A percentile compares a stretch with the other conserved stretches of the same genome.
phyloP scores from a whole-genome alignment of 495 filamentous ascomycete species.

The Neurospora africana region DNA sequence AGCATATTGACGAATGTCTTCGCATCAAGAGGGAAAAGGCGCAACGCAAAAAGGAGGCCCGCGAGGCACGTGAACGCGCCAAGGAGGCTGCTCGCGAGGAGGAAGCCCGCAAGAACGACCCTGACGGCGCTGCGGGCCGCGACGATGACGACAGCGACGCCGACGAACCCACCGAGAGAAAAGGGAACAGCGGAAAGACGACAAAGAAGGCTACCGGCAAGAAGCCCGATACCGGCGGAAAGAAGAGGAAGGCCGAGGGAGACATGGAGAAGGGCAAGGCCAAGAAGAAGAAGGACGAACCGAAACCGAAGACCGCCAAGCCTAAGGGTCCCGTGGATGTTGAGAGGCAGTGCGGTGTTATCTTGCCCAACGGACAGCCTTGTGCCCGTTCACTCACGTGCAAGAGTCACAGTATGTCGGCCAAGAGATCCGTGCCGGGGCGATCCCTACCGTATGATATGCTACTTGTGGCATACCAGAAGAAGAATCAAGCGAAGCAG shows the following conservation, averaged over 20 bases:
- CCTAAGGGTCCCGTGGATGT: conserved; percentile 94
- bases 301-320: conserved; percentile 77
- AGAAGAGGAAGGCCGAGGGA: conserved; percentile 87
- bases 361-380: conserved; percentile 67
- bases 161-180: conserved; percentile 29
- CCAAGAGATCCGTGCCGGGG: conserved; percentile 84
- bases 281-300: conserved; percentile 96
- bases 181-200: conserved; percentile 39
- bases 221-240: conserved; percentile 48
- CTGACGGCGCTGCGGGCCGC: conserved; percentile 35
- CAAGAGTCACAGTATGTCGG: conserved; percentile 94
- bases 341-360: conserved; percentile 92
- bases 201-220: conserved; percentile 62
- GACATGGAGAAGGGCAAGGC: conserved; percentile 62
- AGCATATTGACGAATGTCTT: conserved; percentile 60
- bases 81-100: conserved; percentile 48
- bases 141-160: conserved; percentile 70
- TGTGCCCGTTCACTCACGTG: conserved; percentile 90
- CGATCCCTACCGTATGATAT: conserved; percentile 90
- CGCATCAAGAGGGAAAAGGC: conserved; percentile 65
- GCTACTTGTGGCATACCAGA: conserved; percentile 87
- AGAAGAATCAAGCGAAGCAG: conserved; percentile 96
- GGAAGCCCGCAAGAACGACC: conserved; percentile 47
- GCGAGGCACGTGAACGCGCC: conserved; percentile 60
- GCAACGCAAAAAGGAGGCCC: conserved; percentile 68